Evolutionary conservation across 352 stramenopile species (phyloP), one percentile per base, ranked within the genome.

Genomic region (Phytopythium sindhum): DNA sequence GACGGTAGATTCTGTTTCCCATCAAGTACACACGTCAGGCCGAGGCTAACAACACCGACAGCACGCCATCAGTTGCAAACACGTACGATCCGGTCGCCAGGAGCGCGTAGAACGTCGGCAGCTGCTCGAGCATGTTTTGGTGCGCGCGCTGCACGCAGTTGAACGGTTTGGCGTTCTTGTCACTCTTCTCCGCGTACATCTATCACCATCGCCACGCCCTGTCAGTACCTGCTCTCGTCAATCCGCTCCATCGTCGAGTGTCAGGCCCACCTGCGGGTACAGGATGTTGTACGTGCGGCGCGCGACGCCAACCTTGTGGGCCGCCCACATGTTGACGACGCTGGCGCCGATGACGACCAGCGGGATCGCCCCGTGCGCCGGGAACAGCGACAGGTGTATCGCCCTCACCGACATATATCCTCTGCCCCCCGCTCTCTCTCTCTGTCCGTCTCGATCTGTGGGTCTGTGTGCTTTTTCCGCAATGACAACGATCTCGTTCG

Each of bases 91-190:
- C 74, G 15, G 69, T 75, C 31, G 75, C 60, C 39, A 82, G 74
- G 57, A 73, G 65, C 15, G 63, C 63, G 53, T 73, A 77, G 57
- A 81, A 81, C 23, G 69, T 52, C 28, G 74, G 71, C 47, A 81
- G 42, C 42, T 82, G 73, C 70, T 96, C 89, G 28, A 93, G 77
- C 41, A 93, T 76, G 58, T 96, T 89, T 60, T 97, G 86, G 68
- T 96, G 86, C 2, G 72, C 78, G 58, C 88, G 73, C 67, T 96
- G 88, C 52, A 95, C 67, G 64, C 80, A 91, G 75, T 97, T 96
- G 71, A 96, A 96, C 17, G 72, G 74, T 37, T 66, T 80, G 54
- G 71, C 82, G 50, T 95, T 66, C 51, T 89, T 84, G 45, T 84
- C 80, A 11, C 67, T 86, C 57, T 84, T 89, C 60, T 91, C 80